Percentiles rank a stretch among this genome's conserved stretches.
These are phyloP conservation scores for Aspergillus sp. DNA, from an alignment of 2,329 filamentous ascomycete species.

Conservation along the genomic window DNA sequence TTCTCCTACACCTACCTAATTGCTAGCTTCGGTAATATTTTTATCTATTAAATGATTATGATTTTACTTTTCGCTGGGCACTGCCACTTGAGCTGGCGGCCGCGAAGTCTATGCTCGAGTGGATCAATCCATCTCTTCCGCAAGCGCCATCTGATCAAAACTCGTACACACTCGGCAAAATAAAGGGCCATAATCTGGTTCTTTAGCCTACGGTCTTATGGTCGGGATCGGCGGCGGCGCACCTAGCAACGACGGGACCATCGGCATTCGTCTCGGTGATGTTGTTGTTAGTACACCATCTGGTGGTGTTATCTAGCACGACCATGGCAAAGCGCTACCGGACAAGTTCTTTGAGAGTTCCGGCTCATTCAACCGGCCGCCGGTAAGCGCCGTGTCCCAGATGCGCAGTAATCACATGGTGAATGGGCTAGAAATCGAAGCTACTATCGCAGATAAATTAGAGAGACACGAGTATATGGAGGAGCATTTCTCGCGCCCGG, in stretches of 20 bases:
- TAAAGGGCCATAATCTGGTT: background rate
- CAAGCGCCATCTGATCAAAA: background rate
- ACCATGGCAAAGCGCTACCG: background rate
- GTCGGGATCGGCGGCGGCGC: slow-evolving; percentile 25
- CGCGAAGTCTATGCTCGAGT: background rate
- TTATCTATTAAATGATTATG: too few relatives aligned
- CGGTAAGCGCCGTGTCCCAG: background rate
- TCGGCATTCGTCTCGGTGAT: background rate
- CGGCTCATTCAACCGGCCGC: background rate
- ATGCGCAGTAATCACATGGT: background rate
- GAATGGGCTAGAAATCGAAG: too few relatives aligned
- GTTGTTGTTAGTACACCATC: background rate
- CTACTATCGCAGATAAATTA: background rate
- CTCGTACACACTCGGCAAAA: background rate
- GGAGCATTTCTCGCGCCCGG: background rate
- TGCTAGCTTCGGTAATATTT: too few relatives aligned
- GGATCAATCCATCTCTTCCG: background rate
- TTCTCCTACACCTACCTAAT: too few relatives aligned
- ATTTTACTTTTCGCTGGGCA: background rate
- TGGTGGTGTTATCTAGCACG: background rate
- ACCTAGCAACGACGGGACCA: slow-evolving; percentile 1
- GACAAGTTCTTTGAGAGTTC: background rate
- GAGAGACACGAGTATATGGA: background rate
- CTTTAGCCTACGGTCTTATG: slow-evolving; percentile 20
- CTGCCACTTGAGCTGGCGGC: background rate